Percentiles rank a stretch among this genome's conserved stretches.
Conservation (phyloP, 2,329 filamentous ascomycete genomes). For the Elsinoe australis region DNA sequence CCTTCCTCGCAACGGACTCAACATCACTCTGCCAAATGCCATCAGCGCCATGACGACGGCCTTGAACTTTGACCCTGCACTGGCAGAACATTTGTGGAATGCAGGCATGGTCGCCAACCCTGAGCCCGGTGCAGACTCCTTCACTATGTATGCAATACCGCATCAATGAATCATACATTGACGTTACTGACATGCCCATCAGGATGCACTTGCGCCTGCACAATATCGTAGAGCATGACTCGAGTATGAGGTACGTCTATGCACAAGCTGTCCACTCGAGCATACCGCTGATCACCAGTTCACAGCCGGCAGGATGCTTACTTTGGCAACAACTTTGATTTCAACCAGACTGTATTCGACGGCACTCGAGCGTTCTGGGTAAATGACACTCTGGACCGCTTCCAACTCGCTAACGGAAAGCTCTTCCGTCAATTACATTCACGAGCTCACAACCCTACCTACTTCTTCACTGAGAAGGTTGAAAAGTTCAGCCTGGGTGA, state of each 20-base stretch:
- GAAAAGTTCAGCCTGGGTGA: constrained; percentile 10
- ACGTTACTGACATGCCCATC: too few relatives aligned
- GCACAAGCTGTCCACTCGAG: too few relatives aligned
- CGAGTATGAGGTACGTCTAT: not conserved
- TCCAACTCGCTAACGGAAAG: constrained; percentile 4
- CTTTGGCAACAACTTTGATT: constrained; percentile 11
- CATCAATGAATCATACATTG: too few relatives aligned
- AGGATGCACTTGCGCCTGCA: not conserved
- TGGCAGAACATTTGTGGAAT: constrained; percentile 2
- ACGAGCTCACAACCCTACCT: constrained; percentile 10
- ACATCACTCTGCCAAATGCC: constrained; percentile 14
- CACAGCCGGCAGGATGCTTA: constrained; percentile 13
- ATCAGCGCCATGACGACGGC: constrained; percentile 3
- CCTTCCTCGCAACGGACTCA: constrained; percentile 21
- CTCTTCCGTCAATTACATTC: constrained; percentile 3
- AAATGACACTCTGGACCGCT: not conserved
- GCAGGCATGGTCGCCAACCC: constrained; percentile 2
- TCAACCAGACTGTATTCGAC: constrained; percentile 11
- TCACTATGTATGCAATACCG: not conserved
- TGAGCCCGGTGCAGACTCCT: constrained; percentile 1
- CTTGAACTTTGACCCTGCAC: constrained; percentile 10
- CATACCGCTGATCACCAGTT: too few relatives aligned
- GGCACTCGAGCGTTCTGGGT: not conserved
- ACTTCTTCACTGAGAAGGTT: constrained; percentile 1
- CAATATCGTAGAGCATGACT: constrained; percentile 13